Conservation (phyloP, 2,329 filamentous ascomycete species). For the Aspergillus ochraceoroseus region DNA sequence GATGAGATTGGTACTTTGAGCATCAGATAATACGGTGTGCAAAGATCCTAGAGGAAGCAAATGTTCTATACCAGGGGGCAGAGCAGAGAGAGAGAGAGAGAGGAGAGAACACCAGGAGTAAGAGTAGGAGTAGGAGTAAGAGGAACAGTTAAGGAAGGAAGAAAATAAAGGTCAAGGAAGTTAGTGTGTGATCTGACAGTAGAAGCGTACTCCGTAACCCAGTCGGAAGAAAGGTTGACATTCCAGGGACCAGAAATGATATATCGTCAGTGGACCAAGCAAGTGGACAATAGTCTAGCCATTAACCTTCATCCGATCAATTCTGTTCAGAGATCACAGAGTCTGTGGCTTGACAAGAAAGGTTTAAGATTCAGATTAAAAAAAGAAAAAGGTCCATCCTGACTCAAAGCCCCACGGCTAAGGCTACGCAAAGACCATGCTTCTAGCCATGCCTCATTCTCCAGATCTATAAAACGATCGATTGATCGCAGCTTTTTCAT, state of each 20-base stretch:
- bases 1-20: too few species aligned
- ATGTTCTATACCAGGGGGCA: too few species aligned
- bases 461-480: constrained; percentile 10
- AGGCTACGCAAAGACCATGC: constrained; percentile 2
- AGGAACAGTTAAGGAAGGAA: too few species aligned
- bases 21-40: too few species aligned
- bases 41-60: constrained; percentile 1
- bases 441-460: constrained; percentile 7
- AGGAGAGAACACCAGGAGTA: too few species aligned
- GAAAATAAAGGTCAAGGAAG: constrained; percentile 1
- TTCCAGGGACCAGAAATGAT: constrained; percentile 13
- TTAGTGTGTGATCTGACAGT: constrained; percentile 1
- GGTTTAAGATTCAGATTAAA: constrained; percentile 1
- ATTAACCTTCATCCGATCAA: not conserved
- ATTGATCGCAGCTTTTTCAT: constrained; percentile 7
- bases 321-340: too few species aligned
- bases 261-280: constrained; percentile 15
- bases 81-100: too few species aligned
- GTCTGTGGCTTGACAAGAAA: too few species aligned
- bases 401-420: not conserved
- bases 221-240: constrained; percentile 6
- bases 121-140: too few species aligned
- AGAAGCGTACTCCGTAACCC: not conserved
- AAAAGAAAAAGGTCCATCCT: not conserved
- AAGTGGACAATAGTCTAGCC: constrained; percentile 15